Evolutionary conservation across 2,329 filamentous ascomycete species (phyloP).

Genomic region (Nectriaceae sp.): DNA sequence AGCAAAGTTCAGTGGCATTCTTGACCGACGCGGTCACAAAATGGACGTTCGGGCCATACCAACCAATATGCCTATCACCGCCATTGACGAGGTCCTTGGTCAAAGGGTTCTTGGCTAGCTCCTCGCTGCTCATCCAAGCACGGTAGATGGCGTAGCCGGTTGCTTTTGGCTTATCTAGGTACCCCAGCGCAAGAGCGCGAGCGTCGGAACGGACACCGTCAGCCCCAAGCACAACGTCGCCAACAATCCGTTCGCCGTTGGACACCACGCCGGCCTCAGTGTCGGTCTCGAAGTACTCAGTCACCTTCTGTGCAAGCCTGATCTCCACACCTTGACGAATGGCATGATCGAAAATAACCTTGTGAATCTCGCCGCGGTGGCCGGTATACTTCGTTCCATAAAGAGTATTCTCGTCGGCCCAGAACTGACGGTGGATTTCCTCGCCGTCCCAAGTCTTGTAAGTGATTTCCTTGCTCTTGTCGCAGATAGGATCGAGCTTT

Average conservation of each 20-base stretch:
- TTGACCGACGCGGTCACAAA: slow-evolving; percentile 59
- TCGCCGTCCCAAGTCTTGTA: no score
- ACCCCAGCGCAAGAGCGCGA: slow-evolving; percentile 10
- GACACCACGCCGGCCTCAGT: slow-evolving; percentile 2
- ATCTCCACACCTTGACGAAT: slow-evolving; percentile 58
- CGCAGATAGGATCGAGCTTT: slow-evolving; percentile 20
- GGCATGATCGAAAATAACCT: slow-evolving; percentile 60
- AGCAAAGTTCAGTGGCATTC: slow-evolving; percentile 45
- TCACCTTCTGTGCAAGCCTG: slow-evolving; percentile 51
- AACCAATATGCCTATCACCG: slow-evolving; percentile 61
- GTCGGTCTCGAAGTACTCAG: slow-evolving; percentile 55
- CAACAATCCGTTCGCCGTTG: slow-evolving; percentile 31
- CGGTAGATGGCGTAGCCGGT: slow-evolving; percentile 55
- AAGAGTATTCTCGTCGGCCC: slow-evolving; percentile 59
- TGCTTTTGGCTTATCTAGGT: slow-evolving; percentile 11
- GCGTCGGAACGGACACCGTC: slow-evolving; percentile 53
- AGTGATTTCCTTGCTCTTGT: slow-evolving; percentile 26
- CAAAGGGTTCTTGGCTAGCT: slow-evolving; percentile 52
- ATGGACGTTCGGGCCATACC: slow-evolving; percentile 59
- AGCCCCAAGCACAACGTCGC: slow-evolving; percentile 54
- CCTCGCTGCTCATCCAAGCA: slow-evolving; percentile 54
- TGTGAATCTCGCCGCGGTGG: slow-evolving; percentile 61
- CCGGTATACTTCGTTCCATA: slow-evolving; percentile 63
- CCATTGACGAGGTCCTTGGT: slow-evolving; percentile 56
- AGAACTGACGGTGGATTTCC: slow-evolving; percentile 64